Conservation (phyloP, 176 grass and related monocot species). For the Oryza australiensis region DNA sequence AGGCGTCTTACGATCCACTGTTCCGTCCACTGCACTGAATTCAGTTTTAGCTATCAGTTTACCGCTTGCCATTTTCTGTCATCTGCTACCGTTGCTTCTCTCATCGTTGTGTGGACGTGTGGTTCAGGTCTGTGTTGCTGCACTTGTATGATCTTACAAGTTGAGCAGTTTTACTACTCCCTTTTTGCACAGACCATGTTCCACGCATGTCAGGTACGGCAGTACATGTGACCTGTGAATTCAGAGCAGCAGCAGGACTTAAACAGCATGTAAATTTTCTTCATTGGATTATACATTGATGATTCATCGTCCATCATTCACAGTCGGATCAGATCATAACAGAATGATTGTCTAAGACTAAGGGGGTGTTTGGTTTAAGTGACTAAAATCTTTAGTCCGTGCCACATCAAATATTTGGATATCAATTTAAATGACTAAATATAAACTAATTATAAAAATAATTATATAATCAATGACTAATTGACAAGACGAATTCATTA, state of each 20-base stretch:
- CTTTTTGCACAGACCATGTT: constrained; percentile 15
- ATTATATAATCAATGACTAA: no score
- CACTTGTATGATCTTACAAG: constrained; percentile 13
- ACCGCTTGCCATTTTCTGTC: no score
- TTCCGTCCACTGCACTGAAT: constrained; percentile 41
- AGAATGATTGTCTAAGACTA: background rate
- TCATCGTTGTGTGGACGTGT: constrained; percentile 12
- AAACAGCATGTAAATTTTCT: background rate
- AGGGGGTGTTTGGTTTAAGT: no score
- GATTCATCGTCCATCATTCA: background rate
- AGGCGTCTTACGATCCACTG: constrained; percentile 49
- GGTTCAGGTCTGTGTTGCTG: constrained; percentile 26
- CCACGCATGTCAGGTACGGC: background rate
- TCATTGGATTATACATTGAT: background rate
- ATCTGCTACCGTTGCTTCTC: constrained; percentile 1
- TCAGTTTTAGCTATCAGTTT: background rate
- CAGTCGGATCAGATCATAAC: background rate
- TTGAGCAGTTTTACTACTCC: background rate
- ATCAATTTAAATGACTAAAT: no score
- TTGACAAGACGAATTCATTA: no score
- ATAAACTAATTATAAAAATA: no score
- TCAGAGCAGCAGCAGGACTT: background rate
- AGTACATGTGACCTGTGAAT: background rate
- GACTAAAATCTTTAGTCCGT: no score
- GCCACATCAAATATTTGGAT: no score